Conservation (phyloP, 768 basidiomycete species). For the Ramaria rubella region DNA sequence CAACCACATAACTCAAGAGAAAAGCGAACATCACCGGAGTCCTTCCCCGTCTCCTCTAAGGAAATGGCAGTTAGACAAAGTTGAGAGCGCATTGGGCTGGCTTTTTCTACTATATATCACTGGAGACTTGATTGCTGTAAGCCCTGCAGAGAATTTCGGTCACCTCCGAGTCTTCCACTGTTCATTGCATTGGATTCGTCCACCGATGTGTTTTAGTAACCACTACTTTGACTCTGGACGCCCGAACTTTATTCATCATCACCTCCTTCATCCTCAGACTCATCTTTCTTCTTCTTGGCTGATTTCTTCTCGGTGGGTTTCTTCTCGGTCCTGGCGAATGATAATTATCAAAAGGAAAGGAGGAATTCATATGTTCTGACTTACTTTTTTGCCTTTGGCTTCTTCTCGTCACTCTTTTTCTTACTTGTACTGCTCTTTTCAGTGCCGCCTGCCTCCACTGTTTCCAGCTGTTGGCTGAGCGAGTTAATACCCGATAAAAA, state of each 20-base stretch:
- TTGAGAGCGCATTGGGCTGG: no score
- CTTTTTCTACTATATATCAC: no score
- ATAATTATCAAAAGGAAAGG: neutral
- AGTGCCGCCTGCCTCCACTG: neutral
- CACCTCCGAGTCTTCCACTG: no score
- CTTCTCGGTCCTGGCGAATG: neutral
- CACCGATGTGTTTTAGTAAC: no score
- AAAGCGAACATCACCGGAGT: no score
- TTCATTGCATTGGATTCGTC: no score
- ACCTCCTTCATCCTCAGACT: constrained; percentile 2
- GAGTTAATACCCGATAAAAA: neutral
- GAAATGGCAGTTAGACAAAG: no score
- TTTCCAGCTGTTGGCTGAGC: constrained; percentile 1
- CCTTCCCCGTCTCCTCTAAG: no score
- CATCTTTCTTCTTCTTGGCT: constrained; percentile 7
- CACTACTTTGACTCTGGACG: neutral
- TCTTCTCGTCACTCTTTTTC: constrained; percentile 1
- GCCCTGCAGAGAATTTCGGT: no score
- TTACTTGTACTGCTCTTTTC: neutral
- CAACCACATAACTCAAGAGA: no score
- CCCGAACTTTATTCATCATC: neutral
- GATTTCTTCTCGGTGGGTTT: constrained; percentile 10
- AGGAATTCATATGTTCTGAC: neutral
- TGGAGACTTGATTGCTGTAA: no score
- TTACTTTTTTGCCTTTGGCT: constrained; percentile 2